Base-by-base conservation (phyloP, 768 basidiomycete species). In the Boletus sp. region DNA sequence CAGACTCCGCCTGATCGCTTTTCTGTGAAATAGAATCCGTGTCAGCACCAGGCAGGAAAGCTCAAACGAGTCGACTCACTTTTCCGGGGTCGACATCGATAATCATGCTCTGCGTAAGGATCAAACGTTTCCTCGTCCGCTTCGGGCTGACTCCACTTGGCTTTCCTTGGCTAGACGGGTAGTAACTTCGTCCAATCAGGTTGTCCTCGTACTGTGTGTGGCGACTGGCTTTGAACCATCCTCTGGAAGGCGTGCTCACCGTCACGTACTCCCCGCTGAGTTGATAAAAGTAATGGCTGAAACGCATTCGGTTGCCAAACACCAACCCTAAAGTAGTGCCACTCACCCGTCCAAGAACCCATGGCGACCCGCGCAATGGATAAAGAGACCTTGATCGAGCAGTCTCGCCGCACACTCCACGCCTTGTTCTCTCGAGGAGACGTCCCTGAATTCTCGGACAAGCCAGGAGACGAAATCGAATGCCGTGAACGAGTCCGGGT, bases 391-490 rank as follows among this genome's bases (percentile, higher is more conserved):
- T 63, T 90, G 85, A 41, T 92, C 87, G 64, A 85, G 81, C 20
- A 98, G 71, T 62, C 80, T 87, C 32, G 79, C 73, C 6, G 92
- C 96, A 83, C 85, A 89, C 58, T 94, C 90, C 17, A 82, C 75
- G 0, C 82, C 96, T 62, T 94, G 89, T 29, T 87, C 84, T 50
- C 92, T 78, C 15, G 88, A 90, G 1, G 89, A 86, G 7, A 97
- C 84, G 67, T 98, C 95, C 32, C 86, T 83, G 66, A 94, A 98
- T 71, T 94, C 90, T 33, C 90, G 83, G n/a, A 91, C 83, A 18
- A 97, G 76, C 95, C 95, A 98, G 1, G 87, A 88, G 24, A 94
- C 90, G 62, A 98, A 85, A 41, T 94, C 92, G 60, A 84, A 86
- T 1, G 95, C 95, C 10, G 86, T 92, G 70, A 98, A 98, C 5